Conservation (phyloP, 257 asterid genomes). For the Cinchona pubescens region DNA sequence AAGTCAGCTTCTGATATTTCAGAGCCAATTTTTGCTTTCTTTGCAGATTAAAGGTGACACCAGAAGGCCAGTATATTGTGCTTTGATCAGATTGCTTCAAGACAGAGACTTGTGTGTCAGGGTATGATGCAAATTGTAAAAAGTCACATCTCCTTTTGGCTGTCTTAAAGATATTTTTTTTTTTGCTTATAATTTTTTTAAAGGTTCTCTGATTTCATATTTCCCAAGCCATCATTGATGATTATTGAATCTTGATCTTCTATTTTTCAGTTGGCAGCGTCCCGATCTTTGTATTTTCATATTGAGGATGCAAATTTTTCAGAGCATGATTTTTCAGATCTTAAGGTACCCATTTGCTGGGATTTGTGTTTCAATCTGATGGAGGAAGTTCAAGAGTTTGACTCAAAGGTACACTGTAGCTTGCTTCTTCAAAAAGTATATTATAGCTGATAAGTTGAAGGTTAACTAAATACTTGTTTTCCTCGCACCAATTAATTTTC, state of each 20-base stretch:
- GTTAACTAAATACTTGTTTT: not conserved
- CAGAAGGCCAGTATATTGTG: conserved; percentile 83
- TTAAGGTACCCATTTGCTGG: conserved; percentile 86
- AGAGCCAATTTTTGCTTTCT: conserved; percentile 11
- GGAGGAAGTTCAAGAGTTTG: conserved; percentile 92
- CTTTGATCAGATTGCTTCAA: conserved; percentile 87
- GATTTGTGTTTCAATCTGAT: conserved; percentile 80
- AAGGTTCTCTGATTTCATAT: not conserved
- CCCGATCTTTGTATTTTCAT: conserved; percentile 86
- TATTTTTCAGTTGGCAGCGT: conserved; percentile 76
- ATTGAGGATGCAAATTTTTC: conserved; percentile 92
- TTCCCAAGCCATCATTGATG: not conserved
- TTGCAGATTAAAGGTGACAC: conserved; percentile 83
- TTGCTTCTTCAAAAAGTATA: conserved; percentile 19
- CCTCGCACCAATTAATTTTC: not conserved
- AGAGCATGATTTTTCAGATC: conserved; percentile 77
- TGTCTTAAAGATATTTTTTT: not conserved
- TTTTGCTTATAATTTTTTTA: not conserved
- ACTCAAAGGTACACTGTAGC: conserved; percentile 67
- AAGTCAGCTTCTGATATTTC: not conserved
- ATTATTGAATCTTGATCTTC: conserved; percentile 19
- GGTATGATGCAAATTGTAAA: conserved; percentile 45
- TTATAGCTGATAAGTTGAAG: not conserved
- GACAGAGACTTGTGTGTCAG: conserved; percentile 83
- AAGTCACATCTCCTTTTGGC: not conserved